These are phyloP conservation scores for Taphrina flavorubra DNA, from an alignment of 1,139 yeast species.

Conservation along the genomic window DNA sequence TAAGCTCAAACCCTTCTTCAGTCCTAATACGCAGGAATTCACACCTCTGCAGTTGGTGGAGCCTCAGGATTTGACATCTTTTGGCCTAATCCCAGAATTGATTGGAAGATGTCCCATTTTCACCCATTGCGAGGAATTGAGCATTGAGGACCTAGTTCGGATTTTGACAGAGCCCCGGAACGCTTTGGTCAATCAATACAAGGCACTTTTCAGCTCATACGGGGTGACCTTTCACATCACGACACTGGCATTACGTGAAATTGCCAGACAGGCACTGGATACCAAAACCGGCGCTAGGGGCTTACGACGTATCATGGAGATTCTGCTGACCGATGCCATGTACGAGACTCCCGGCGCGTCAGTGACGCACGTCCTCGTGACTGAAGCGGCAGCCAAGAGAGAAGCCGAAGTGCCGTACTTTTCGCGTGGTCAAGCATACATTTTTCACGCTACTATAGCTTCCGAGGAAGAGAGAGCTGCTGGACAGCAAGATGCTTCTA, in stretches of 20 bases:
- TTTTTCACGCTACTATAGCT: conserved; percentile 27
- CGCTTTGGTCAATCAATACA: conserved; percentile 59
- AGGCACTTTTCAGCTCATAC: conserved; percentile 58
- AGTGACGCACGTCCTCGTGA: conserved; percentile 53
- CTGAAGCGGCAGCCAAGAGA: conserved; percentile 33
- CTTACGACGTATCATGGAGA: conserved; percentile 59
- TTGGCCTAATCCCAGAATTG: conserved; percentile 62
- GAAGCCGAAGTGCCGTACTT: conserved; percentile 23
- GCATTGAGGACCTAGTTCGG: conserved; percentile 56
- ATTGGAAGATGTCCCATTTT: conserved; percentile 62
- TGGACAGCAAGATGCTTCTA: not conserved
- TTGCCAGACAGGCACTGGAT: conserved; percentile 57
- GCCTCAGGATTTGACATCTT: conserved; percentile 58
- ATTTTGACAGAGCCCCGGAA: conserved; percentile 61
- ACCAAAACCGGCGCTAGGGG: conserved; percentile 66
- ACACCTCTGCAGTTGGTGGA: conserved; percentile 45
- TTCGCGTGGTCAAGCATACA: conserved; percentile 28
- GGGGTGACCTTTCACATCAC: conserved; percentile 59
- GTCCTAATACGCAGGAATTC: conserved; percentile 20
- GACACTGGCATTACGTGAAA: conserved; percentile 55
- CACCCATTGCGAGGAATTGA: conserved; percentile 57
- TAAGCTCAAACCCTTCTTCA: conserved; percentile 21
- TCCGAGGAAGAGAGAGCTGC: conserved; percentile 19
- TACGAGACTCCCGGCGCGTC: conserved; percentile 63
- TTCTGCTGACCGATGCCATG: conserved; percentile 58